Evolutionary conservation across 495 filamentous ascomycete species (phyloP), one percentile per base, ranked within the genome.

Genomic region (Emericellopsis terricola): DNA sequence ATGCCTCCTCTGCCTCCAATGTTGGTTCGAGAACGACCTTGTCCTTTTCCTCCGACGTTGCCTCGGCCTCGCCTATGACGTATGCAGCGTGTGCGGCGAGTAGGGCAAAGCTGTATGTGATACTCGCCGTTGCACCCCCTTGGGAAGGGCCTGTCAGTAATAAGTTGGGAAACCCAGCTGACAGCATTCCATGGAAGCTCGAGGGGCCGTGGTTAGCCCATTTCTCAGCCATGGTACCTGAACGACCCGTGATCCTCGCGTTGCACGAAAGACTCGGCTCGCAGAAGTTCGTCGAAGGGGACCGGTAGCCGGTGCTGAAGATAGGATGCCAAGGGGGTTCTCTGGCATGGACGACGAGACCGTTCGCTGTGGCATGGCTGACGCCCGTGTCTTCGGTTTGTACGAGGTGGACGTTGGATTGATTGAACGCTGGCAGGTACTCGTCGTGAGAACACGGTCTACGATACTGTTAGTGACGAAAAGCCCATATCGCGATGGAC

Each of bases 381-480:
- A 64, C 34, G 14, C 66, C 62, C 42, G 57, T 59, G n/a, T 65
- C 68, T 23, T 62, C 50, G 3, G 66, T 72, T 45, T 70, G 64
- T 20, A 72, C 43, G 9, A 72, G 57, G 34, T 66, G 48, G 8
- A 65, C 59, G 38, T 64, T 44, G 3, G 55, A 48, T 19, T 38
- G 33, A 39, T 63, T 65, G 44, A 64, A 65, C 4, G 51, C 29
- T 13, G 55, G 41, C 10, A 65, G 57, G 37, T 65, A 65, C 23
- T 49, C 45, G 41, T 65, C 59, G 45, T 54, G 58, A 40, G 58
- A 63, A n/a, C 47, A 51, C 6, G 54, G 51, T 0, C n/a, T n/a
- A n/a, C n/a, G n/a, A n/a, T n/a, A n/a, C n/a, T n/a, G n/a, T n/a
- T n/a, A n/a, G n/a, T n/a, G n/a, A n/a, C n/a, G n/a, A n/a, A n/a